Conservation (phyloP, 768 basidiomycete genomes). For the Trametes coccinea region DNA sequence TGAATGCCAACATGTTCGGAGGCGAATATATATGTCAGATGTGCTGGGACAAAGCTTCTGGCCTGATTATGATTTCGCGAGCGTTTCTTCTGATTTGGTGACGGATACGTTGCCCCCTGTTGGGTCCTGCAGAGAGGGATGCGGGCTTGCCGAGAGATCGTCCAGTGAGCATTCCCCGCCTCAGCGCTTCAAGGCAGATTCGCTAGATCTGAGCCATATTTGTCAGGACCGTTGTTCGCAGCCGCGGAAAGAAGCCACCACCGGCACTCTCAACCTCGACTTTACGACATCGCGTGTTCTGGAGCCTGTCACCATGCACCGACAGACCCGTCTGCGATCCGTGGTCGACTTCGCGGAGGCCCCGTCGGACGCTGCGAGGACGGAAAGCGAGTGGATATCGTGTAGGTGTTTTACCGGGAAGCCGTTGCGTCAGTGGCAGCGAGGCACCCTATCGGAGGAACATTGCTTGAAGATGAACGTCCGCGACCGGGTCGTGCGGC, state of each 20-base stretch:
- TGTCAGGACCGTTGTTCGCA: not conserved
- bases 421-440: too few species aligned
- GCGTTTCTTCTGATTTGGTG: not conserved
- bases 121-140: not conserved
- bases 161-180: not conserved
- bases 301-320: not conserved
- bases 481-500: not conserved
- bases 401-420: not conserved
- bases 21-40: conserved; percentile 3
- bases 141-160: not conserved
- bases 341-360: not conserved
- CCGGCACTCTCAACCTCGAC: not conserved
- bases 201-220: not conserved
- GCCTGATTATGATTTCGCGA: not conserved
- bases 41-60: too few species aligned
- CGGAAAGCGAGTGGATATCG: not conserved
- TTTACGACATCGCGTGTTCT: not conserved
- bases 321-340: not conserved
- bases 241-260: not conserved
- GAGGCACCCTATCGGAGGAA: too few species aligned
- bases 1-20: not conserved
- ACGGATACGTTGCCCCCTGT: not conserved
- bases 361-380: not conserved
- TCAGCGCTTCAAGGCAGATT: not conserved
- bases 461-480: not conserved